Conservation (phyloP, 306 rosid species). For the Comarum palustre region DNA sequence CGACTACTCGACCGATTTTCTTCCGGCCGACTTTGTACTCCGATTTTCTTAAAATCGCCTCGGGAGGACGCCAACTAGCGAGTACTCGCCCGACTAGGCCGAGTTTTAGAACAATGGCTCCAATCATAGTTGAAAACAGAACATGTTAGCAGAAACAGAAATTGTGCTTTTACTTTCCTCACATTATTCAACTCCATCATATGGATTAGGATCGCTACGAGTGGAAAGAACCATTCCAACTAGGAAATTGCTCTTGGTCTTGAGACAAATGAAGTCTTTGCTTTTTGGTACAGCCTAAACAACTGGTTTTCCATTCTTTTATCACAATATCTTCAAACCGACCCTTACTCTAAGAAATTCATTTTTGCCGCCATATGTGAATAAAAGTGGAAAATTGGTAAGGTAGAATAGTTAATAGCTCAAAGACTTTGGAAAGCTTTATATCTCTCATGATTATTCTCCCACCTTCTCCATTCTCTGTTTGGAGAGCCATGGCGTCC, state of each 20-base stretch:
- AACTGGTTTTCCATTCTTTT: background rate
- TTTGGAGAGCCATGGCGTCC: conserved; percentile 49
- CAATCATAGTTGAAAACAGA: background rate
- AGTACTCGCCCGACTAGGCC: no score
- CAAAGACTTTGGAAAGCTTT: background rate
- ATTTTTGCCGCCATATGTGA: background rate
- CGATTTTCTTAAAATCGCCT: no score
- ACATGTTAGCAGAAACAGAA: background rate
- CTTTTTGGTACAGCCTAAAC: conserved; percentile 9
- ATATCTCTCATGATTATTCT: background rate
- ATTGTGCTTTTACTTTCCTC: background rate
- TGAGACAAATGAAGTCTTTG: background rate
- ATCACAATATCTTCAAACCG: conserved; percentile 9
- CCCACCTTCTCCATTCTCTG: background rate
- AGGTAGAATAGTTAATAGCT: background rate
- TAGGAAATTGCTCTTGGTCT: background rate
- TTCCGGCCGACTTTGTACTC: no score
- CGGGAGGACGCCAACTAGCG: no score
- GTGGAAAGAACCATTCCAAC: background rate
- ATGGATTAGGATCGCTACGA: background rate
- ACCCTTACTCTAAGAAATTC: background rate
- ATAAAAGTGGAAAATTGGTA: background rate
- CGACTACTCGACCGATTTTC: no score
- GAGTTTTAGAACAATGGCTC: no score
- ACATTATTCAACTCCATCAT: background rate